Conservation (phyloP, 345 rosid species). For the Gossypium raimondii region DNA sequence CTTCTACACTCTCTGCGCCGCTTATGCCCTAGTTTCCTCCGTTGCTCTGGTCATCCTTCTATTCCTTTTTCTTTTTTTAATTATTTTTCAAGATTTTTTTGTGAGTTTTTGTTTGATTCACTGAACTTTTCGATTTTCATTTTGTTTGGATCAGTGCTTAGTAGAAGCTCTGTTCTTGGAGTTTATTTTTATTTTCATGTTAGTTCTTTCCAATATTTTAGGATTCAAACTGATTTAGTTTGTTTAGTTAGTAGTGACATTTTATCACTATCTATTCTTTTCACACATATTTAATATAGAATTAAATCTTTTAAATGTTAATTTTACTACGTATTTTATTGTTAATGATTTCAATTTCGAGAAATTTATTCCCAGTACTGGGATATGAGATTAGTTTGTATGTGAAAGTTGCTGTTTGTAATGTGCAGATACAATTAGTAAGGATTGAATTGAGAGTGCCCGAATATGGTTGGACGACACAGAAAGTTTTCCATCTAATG, state of each 20-base stretch:
- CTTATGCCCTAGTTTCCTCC: slow-evolving; percentile 84
- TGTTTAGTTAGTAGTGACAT: neutral
- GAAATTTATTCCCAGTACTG: neutral
- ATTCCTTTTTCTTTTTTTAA: neutral
- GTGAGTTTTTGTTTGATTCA: neutral
- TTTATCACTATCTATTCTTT: neutral
- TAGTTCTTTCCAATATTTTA: neutral
- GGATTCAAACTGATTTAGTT: slow-evolving; percentile 1
- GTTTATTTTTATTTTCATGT: neutral
- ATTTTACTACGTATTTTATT: neutral
- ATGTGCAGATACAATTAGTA: slow-evolving; percentile 67
- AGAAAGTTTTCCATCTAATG: slow-evolving; percentile 98
- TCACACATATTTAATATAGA: neutral
- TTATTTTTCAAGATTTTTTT: neutral
- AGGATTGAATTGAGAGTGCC: slow-evolving; percentile 97
- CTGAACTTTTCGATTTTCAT: neutral
- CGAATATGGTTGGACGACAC: slow-evolving; percentile 98
- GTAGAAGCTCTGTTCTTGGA: neutral
- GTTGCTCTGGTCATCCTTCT: slow-evolving; percentile 17
- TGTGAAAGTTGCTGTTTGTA: slow-evolving; percentile 15
- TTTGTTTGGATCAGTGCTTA: neutral
- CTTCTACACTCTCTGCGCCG: slow-evolving; percentile 80
- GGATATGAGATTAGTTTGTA: neutral
- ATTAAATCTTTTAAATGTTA: neutral
- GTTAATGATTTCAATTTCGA: neutral